Base-by-base conservation (phyloP, 805 yeast genomes). In the Barnettozyma salicaria region DNA sequence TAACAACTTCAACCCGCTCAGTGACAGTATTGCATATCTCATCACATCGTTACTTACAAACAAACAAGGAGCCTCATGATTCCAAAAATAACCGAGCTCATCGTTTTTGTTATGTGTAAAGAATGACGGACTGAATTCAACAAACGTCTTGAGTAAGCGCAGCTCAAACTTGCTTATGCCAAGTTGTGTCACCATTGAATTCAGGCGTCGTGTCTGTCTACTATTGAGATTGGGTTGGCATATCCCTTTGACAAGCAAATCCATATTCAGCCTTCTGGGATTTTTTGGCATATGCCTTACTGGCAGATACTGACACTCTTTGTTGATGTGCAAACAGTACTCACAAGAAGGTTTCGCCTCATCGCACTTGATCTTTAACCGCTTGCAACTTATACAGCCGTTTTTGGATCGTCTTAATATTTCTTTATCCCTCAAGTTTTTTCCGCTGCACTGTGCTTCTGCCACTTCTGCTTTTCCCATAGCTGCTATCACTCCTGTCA, bases 301-400 rank as follows among this genome's bases (percentile, higher is more conserved):
- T n/a, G 27, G 7, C 24, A n/a, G 66, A 53, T 83, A 87, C 4
- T 82, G 72, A 61, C 97, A 89, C 19, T 72, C 78, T 23, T 86
- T 65, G 13, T 79, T 78, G 72, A 86, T 75, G 44, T 88, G 80
- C 32, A 64, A 60, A 60, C 97, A 89, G 59, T 87, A 86, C 20
- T 68, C 68, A 59, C 97, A 89, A 5, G 67, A 55, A 1, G 97
- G 97, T 41, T 74, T 80, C 1, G 63, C 64, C 59, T 89, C 97
- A 56, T 88, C 94, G 63, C 97, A 89, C 58, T 89, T 89, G 29
- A 90, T 96, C 34, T 96, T 67, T 47, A 96, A 70, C 46, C 74
- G 73, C 56, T 89, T 89, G 62, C 97, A 89, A 6, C 92, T 84
- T 23, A 77, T 67, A 60, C 97, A 89, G 1, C 97, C 97, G 37